Conservation (phyloP, 108 stramenopile genomes). For the Pseudonitzschia multistriata region DNA sequence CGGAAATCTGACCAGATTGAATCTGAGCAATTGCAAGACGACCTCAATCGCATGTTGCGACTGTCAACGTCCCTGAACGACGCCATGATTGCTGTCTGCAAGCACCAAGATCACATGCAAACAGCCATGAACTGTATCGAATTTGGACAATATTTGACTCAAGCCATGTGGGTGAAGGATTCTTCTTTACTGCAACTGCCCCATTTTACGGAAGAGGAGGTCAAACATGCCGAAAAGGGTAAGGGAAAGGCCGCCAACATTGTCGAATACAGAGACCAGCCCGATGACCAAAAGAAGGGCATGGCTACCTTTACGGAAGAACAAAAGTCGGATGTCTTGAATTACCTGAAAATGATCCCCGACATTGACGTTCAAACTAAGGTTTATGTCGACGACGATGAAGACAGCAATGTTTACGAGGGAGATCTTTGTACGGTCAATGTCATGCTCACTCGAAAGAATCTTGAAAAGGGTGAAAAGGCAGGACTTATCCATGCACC, state of each 20-base stretch:
- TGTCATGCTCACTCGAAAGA: constrained; percentile 89
- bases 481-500: constrained; percentile 93
- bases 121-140: constrained; percentile 87
- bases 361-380: constrained; percentile 73
- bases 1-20: constrained; percentile 56
- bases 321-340: constrained; percentile 85
- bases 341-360: constrained; percentile 81
- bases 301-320: constrained; percentile 71
- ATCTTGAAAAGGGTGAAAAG: constrained; percentile 83
- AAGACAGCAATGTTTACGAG: constrained; percentile 92
- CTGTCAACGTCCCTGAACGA: constrained; percentile 82
- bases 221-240: constrained; percentile 61
- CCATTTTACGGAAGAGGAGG: constrained; percentile 84
- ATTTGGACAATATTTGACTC: constrained; percentile 90
- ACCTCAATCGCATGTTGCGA: constrained; percentile 87
- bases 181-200: constrained; percentile 86
- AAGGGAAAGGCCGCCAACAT: constrained; percentile 57
- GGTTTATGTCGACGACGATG: constrained; percentile 95
- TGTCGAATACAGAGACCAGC: constrained; percentile 68
- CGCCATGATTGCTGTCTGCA: constrained; percentile 95
- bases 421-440: constrained; percentile 93
- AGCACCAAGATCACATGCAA: constrained; percentile 82
- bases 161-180: constrained; percentile 92
- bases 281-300: constrained; percentile 84
- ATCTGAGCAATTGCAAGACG: constrained; percentile 31